Evolutionary conservation across 192 early-diverging fungal genomes (phyloP).

Genomic region (Chytriomyces hyalinus): DNA sequence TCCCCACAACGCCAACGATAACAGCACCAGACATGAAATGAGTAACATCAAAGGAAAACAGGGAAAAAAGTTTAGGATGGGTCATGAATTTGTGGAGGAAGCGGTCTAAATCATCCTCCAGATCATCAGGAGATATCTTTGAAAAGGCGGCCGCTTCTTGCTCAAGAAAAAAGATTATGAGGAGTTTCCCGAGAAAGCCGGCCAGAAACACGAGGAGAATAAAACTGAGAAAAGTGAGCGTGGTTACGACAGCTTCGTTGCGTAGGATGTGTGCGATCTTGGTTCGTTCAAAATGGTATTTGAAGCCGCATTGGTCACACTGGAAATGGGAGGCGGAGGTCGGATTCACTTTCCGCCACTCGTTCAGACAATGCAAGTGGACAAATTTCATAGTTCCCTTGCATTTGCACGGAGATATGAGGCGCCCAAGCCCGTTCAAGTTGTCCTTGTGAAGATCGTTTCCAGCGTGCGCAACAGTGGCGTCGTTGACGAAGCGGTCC

Average conservation of each 20-base stretch:
- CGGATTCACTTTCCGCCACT: slow-evolving; percentile 16
- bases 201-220: slow-evolving; percentile 4
- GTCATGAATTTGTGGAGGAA: background rate
- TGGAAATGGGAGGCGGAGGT: slow-evolving; percentile 60
- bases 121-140: background rate
- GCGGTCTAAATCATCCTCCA: slow-evolving; percentile 20
- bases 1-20: slow-evolving; percentile 27
- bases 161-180: slow-evolving; percentile 17
- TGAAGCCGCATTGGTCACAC: slow-evolving; percentile 66
- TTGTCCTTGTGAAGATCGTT: background rate
- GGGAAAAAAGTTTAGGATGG: background rate
- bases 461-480: background rate
- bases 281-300: slow-evolving; percentile 62
- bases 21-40: slow-evolving; percentile 19
- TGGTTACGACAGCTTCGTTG: slow-evolving; percentile 36
- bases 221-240: slow-evolving; percentile 12
- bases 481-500: background rate
- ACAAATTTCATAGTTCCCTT: slow-evolving; percentile 64
- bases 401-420: slow-evolving; percentile 67
- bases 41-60: slow-evolving; percentile 9
- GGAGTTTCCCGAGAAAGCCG: slow-evolving; percentile 25
- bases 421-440: slow-evolving; percentile 48
- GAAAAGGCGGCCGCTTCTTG: background rate
- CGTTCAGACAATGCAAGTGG: slow-evolving; percentile 39
- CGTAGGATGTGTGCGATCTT: slow-evolving; percentile 53